Evolutionary conservation across 1,284 basidiomycete genomes (phyloP), one percentile per base, ranked within the genome.

Genomic region (Kwoniella shivajii): DNA sequence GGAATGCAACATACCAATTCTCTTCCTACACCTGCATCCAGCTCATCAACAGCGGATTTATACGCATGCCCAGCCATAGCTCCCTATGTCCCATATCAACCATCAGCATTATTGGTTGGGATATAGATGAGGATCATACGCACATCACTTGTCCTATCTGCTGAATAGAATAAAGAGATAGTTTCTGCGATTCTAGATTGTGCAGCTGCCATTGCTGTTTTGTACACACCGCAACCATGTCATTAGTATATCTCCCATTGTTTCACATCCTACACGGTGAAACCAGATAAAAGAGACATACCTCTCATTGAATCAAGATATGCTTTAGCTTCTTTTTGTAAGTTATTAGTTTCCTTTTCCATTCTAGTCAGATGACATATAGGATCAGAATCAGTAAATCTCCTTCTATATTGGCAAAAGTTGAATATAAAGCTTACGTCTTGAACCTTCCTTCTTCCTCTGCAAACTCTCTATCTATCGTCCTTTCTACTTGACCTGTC

Each of bases 61-160:
- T 99, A 99, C 3, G 95, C 89, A 73, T 97, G 92, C 1, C 90
- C 91, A 1, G 94, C 90, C 90, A 99, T 97, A 13, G 96, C 95
- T 27, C 92, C 89, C 71, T 83, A 74, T 36, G 6, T 2, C 14
- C 56, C 41, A 61, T 48, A 20, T 33, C 4, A 33, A 36, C 39
- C 18, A 45, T 45, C 5, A 46, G 34, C 20, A 22, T 27, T 16
- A 33, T 22, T 3, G 20, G n/a, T 14, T 3, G 31, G 20, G 37
- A 36, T 16, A 45, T 18, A 9, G 29, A 30, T 14, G 41, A 13
- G 6, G 38, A 41, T 13, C 2, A 38, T 13, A 63, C 75, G 60
- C 51, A 78, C 77, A 65, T 94, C 92, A 20, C 90, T 92, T 27
- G 85, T 80, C 61, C 85, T 83, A 81, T 93, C 91, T 30, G 90